These are phyloP conservation scores for Coemansia umbellata DNA, from an alignment of 192 early-diverging fungal species.

Conservation along the genomic window DNA sequence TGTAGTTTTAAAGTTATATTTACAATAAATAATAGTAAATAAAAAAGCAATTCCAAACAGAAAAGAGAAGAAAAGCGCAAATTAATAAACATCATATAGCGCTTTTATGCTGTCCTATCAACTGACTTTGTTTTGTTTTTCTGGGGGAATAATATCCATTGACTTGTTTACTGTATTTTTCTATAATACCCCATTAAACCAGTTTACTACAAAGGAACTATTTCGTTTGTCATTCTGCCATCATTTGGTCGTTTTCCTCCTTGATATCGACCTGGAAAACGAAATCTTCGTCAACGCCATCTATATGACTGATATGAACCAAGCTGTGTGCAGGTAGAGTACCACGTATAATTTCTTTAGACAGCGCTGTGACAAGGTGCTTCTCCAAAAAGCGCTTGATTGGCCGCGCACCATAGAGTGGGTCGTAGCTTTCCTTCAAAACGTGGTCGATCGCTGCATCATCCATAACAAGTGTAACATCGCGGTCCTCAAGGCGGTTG, in stretches of 20 bases:
- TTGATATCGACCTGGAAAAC: slow-evolving; percentile 36
- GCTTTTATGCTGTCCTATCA: no score
- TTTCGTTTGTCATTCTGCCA: slow-evolving; percentile 9
- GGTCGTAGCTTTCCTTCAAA: slow-evolving; percentile 80
- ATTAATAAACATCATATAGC: no score
- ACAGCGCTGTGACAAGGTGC: slow-evolving; percentile 77
- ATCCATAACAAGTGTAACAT: slow-evolving; percentile 70
- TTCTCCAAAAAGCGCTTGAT: slow-evolving; percentile 85
- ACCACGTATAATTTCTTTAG: slow-evolving; percentile 64
- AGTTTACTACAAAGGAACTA: no score
- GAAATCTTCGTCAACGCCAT: slow-evolving; percentile 25
- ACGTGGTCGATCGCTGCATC: slow-evolving; percentile 72
- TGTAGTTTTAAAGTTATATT: no score
- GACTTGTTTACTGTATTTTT: no score
- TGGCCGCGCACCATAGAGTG: slow-evolving; percentile 92
- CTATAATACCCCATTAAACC: no score
- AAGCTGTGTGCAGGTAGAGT: slow-evolving; percentile 57
- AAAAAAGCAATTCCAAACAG: slow-evolving; percentile 1
- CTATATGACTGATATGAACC: slow-evolving; percentile 48
- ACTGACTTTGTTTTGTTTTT: no score
- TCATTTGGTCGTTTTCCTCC: slow-evolving; percentile 23
- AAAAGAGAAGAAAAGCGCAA: neutral
- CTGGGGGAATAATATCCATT: no score
- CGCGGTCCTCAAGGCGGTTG: slow-evolving; percentile 67
- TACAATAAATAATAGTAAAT: neutral